Base-by-base conservation (phyloP, 2,329 filamentous ascomycete genomes). In the Monilinia laxa region DNA sequence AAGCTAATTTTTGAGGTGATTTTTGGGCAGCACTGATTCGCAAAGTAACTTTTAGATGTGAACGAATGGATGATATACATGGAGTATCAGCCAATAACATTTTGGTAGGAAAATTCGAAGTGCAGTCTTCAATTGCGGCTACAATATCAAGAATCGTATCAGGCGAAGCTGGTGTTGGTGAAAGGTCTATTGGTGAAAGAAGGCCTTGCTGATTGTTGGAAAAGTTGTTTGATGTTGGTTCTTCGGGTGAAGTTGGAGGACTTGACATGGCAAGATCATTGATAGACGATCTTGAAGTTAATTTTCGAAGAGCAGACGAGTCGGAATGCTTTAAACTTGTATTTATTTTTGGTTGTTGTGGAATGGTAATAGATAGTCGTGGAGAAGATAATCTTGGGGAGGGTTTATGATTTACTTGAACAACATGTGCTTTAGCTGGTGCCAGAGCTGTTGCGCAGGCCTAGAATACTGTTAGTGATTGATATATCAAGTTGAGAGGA, bases 391-490 rank as follows among this genome's bases (percentile, higher is more conserved):
- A 67, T 31, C 49, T 14, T 14, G 40, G 40, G 16, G 55, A 31
- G 47, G 47, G 23, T 25, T 53, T 68, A 25, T 55, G 35, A 59
- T 71, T 69, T 4, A 76, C 65, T 45, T 73, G 57, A 18, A 75
- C 62, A 12, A 74, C 69, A 2, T 71, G 71, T 11, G 73, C 72
- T 64, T 70, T 73, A 0, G 67, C 67, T 40, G 72, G 70, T 25
- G 71, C 54, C 0, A 75, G 56, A 16, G 68, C 68, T 25, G 73
- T 75, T 45, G 73, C 71, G 25, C 68, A 71, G 28, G 69, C 68
- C 73, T 73, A 38, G 20, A 11, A 3, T 2, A 25, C 16, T 16
- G 9, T 59, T 55, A 58, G 47, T 52, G 65, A n/a, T 42, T 47
- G 25, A 14, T 20, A 4, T 28, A 11, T 25, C n/a, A 16, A 31